Conservation (phyloP, 805 yeast genomes). For the Teunomyces panamensis region DNA sequence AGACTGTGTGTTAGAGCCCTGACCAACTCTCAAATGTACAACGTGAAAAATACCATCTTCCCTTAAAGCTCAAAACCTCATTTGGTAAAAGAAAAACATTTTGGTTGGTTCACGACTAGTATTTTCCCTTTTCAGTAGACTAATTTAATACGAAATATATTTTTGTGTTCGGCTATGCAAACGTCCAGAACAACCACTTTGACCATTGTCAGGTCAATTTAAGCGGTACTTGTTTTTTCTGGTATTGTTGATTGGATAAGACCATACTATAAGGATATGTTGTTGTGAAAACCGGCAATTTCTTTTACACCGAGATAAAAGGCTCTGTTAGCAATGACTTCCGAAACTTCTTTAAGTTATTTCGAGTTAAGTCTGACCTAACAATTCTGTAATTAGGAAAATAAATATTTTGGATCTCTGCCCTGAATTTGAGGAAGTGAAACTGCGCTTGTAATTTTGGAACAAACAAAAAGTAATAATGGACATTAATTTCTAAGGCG, state of each 20-base stretch:
- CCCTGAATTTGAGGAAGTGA: not conserved
- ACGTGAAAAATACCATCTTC: not conserved
- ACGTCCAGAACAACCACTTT: not conserved
- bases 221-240: not conserved
- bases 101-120: not conserved
- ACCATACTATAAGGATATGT: not conserved
- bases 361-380: not conserved
- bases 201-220: not conserved
- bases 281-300: not conserved
- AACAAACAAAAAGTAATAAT: constrained; percentile 2
- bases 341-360: not conserved
- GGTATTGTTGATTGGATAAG: not conserved
- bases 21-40: not conserved
- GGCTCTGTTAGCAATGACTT: not conserved
- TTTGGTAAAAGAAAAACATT: not conserved
- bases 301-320: not conserved
- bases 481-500: not conserved
- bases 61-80: not conserved
- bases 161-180: not conserved
- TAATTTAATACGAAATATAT: not conserved
- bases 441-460: not conserved
- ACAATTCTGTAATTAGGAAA: constrained; percentile 1
- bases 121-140: not conserved
- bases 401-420: not conserved
- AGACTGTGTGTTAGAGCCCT: not conserved